These are phyloP conservation scores for Lactarius pseudohatsudake DNA, from an alignment of 768 basidiomycete genomes.

Conservation along the genomic window DNA sequence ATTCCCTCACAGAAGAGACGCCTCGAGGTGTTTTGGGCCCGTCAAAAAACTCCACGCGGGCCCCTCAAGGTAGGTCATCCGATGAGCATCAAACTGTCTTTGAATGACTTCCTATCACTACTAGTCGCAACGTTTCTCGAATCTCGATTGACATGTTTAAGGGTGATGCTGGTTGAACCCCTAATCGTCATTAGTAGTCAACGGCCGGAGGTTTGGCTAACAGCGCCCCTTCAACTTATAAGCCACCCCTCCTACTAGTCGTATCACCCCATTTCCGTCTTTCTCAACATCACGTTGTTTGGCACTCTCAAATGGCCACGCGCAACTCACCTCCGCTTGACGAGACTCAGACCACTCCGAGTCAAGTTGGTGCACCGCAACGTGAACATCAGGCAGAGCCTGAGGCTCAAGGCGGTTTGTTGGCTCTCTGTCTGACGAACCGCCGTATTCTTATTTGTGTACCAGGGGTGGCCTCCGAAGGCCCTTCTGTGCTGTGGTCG, in stretches of 20 bases:
- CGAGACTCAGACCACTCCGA: neutral
- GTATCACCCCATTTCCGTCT: neutral
- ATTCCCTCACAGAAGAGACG: no score
- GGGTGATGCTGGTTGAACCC: no score
- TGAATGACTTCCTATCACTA: no score
- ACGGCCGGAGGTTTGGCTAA: neutral
- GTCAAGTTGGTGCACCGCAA: no score
- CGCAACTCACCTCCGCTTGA: neutral
- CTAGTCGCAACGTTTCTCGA: no score
- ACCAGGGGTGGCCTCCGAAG: neutral
- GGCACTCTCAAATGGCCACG: neutral
- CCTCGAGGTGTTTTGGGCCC: no score
- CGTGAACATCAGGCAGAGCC: no score
- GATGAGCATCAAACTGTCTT: no score
- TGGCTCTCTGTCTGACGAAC: neutral
- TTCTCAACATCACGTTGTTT: neutral
- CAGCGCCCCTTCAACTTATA: neutral
- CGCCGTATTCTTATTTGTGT: neutral
- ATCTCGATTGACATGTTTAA: no score
- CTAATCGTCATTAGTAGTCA: no score
- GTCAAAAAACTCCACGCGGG: no score
- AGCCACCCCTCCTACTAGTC: neutral
- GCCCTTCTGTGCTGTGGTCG: conserved; percentile 8
- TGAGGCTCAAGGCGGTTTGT: neutral
- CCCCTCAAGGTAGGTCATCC: no score